A percentile compares a stretch with the other conserved stretches of the same genome.
phyloP scores from a whole-genome alignment of 2,329 filamentous ascomycete genomes.

The Cladorrhinum sp. region DNA sequence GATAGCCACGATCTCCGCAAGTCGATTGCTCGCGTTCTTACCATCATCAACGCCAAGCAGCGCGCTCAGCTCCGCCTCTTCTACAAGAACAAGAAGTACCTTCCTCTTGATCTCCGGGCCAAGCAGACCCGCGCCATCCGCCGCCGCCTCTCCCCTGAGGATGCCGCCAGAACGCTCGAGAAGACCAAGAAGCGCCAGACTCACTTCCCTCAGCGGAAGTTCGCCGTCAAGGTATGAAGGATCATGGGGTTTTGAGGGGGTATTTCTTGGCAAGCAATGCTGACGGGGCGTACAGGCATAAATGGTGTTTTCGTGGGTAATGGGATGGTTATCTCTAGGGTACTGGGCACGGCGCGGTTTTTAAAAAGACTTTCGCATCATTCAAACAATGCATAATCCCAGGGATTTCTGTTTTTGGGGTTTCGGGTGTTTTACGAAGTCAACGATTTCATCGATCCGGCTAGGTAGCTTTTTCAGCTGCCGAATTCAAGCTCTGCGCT shows the following conservation, averaged over 20 bases:
- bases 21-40: constrained; percentile 97
- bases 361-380: constrained; percentile 28
- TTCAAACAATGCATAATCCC: constrained; percentile 29
- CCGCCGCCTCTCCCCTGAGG: constrained; percentile 88
- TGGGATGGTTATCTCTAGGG: constrained; percentile 29
- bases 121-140: constrained; percentile 99
- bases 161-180: constrained; percentile 78
- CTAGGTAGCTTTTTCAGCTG: constrained; percentile 28
- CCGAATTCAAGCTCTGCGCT: constrained; percentile 29
- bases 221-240: constrained; percentile 85
- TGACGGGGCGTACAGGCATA: constrained; percentile 27
- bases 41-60: constrained; percentile 99
- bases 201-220: constrained; percentile 99
- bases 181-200: constrained; percentile 95
- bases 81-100: constrained; percentile 99
- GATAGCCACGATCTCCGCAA: constrained; percentile 96
- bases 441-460: constrained; percentile 29
- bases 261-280: constrained; percentile 8
- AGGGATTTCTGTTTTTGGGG: constrained; percentile 28
- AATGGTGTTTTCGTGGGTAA: constrained; percentile 22
- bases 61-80: constrained; percentile 95
- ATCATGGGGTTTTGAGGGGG: neutral
- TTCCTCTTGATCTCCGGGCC: constrained; percentile 94
- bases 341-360: constrained; percentile 29
- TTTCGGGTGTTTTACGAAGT: constrained; percentile 30